Base-by-base conservation (phyloP, 495 filamentous ascomycete genomes). In the Aspergillus conjunctus region DNA sequence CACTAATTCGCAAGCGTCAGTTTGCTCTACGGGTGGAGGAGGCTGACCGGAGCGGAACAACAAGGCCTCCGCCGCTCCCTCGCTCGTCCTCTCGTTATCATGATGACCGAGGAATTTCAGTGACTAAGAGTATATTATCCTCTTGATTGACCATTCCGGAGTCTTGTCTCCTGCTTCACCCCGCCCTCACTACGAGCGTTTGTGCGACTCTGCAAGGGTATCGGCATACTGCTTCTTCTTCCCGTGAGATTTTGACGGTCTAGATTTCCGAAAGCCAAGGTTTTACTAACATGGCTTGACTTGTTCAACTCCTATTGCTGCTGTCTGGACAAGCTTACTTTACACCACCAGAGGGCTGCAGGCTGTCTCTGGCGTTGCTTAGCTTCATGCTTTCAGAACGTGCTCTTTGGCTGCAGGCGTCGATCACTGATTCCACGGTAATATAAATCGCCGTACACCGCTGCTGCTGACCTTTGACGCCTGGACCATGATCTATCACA, bases 21-120 rank as follows among this genome's bases (percentile, higher is more conserved):
- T 59, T 59, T 59, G 57, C 48, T 52, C 32, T 51, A 2, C 44
- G 22, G 55, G 46, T 44, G 58, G 51, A 56, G 56, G 53, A 57
- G 56, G 61, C 50, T 26, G 60, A 54, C 41, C 66, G 66, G 66
- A 60, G 44, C 63, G 66, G 64, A 69, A 66, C n/a, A 69, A 69
- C 44, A n/a, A 26, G 15, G 3, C 21, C 22, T 33, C 56, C 56
- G 49, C 41, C 4, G 22, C 7, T 14, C n/a, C 51, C 44, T 33
- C 33, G 10, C 44, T 20, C 18, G 17, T 21, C 15, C 46, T 48
- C 26, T 17, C 26, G 15, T 44, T 17, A 14, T 31, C 6, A 17
- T 39, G 30, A 48, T 48, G 26, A 26, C 26, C 5, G 26, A 5
- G 5, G 26, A 26, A 2, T 26, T 26, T 26, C 26, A 26, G 26